Percentiles rank a stretch among this genome's conserved stretches.
phyloP scores from a whole-genome alignment of 2,329 filamentous ascomycete genomes.

The Beauveria australis region DNA sequence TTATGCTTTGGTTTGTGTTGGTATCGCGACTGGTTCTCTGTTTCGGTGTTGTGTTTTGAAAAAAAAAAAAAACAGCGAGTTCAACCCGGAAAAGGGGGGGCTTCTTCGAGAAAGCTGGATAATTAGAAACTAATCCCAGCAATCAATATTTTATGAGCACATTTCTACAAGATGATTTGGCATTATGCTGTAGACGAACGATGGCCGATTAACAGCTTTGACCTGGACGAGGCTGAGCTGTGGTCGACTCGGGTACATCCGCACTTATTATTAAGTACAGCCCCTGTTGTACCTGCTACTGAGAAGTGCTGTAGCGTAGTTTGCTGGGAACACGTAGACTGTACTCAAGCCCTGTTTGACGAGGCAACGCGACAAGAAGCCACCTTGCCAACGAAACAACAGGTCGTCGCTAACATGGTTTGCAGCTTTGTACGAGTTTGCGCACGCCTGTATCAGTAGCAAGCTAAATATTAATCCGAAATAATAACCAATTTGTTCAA shows the following conservation, averaged over 20 bases:
- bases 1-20: neutral
- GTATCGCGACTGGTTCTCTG: too few relatives aligned
- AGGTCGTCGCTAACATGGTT: too few relatives aligned
- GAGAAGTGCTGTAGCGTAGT: neutral
- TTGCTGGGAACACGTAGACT: neutral
- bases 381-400: neutral
- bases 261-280: neutral
- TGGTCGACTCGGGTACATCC: neutral
- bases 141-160: too few relatives aligned
- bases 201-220: too few relatives aligned
- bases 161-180: neutral
- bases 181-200: neutral
- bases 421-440: too few relatives aligned
- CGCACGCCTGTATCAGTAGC: too few relatives aligned
- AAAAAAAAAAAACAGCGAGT: neutral
- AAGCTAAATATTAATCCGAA: too few relatives aligned
- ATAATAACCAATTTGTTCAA: too few relatives aligned
- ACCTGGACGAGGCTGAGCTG: neutral
- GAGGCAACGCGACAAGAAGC: slow-evolving; percentile 2
- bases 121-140: too few relatives aligned
- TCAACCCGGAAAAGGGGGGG: too few relatives aligned
- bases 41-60: neutral
- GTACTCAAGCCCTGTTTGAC: neutral
- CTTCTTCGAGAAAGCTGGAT: too few relatives aligned
- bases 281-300: neutral